Base-by-base conservation (phyloP, 2,329 filamentous ascomycete species). In the Coleophoma eucalyptorum region DNA sequence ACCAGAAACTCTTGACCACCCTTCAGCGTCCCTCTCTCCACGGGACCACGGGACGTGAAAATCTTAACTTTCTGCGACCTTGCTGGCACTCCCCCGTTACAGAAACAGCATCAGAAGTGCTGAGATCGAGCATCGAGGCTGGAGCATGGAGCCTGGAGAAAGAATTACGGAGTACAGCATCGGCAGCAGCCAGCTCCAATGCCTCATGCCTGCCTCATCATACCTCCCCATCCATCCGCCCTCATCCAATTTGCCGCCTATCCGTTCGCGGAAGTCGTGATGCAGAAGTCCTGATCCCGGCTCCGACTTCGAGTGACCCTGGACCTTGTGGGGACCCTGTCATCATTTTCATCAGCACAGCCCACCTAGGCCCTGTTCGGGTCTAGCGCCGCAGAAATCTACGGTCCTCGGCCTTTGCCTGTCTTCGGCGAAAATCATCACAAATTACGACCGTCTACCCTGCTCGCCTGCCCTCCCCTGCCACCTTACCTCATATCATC, bases 291-390 rank as follows among this genome's bases (percentile, higher is more conserved):
- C 35, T 38, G 35, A 26, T 44, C 42, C 26, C 26, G 26, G 26
- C 26, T 3, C 26, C 26, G 10, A 8, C 5, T 8, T 26, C 26
- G 26, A 26, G n/a, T 19, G 40, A 21, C 18, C 19, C 40, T 42
- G 18, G 42, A 31, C 42, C 42, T 8, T 13, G 42, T 44, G 42
- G 42, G 15, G 42, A 44, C 20, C 42, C 42, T 44, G 42, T 44
- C 42, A 44, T 44, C 42, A 44, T 43, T 43, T 42, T 44, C 42
- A 31, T 44, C 42, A 44, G 42, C 42, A 44, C 42, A 44, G 42
- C 42, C 42, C 42, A 18, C 42, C 13, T 31, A 26, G 19, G 12
- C 42, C 8, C 21, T 2, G 15, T 26, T 2, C 4, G 42, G 20
- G 31, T 5, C 15, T 31, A 26, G 19, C 15, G 19, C 15, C 31